phyloP scores from a whole-genome alignment of 2,329 filamentous ascomycete genomes.

The Colletotrichum ledebouriae region DNA sequence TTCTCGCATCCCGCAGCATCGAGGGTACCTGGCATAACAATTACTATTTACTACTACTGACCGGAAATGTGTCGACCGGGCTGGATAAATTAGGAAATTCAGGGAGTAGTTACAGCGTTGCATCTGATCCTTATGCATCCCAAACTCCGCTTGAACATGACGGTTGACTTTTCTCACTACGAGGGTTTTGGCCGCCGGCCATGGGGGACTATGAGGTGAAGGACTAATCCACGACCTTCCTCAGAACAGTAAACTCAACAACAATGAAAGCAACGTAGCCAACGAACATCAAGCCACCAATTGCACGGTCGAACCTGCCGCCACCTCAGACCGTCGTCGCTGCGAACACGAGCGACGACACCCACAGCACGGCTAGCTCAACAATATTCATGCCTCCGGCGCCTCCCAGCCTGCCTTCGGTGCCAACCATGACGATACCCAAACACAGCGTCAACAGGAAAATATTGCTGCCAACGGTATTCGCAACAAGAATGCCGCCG shows the following conservation, averaged over 20 bases:
- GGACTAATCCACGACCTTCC: not conserved
- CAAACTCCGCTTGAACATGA: too few species aligned
- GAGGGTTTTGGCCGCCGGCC: too few species aligned
- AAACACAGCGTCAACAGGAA: constrained; percentile 66
- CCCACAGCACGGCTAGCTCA: constrained; percentile 43
- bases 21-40: too few species aligned
- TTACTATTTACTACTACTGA: too few species aligned
- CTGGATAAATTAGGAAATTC: too few species aligned
- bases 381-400: constrained; percentile 31
- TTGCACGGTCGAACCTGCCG: constrained; percentile 26
- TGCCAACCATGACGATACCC: constrained; percentile 53
- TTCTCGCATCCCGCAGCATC: too few species aligned
- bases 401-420: constrained; percentile 27
- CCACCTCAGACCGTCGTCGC: constrained; percentile 43
- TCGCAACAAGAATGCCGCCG: constrained; percentile 64
- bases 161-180: too few species aligned
- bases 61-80: too few species aligned
- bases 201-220: too few species aligned
- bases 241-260: constrained; percentile 42
- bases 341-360: constrained; percentile 42
- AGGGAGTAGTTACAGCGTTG: too few species aligned
- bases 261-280: constrained; percentile 43
- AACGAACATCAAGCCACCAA: constrained; percentile 40
- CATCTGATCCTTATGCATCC: too few species aligned
- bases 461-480: constrained; percentile 67